Base-by-base conservation (phyloP, 495 filamentous ascomycete species). In the Hypoxylon subgilvum region DNA sequence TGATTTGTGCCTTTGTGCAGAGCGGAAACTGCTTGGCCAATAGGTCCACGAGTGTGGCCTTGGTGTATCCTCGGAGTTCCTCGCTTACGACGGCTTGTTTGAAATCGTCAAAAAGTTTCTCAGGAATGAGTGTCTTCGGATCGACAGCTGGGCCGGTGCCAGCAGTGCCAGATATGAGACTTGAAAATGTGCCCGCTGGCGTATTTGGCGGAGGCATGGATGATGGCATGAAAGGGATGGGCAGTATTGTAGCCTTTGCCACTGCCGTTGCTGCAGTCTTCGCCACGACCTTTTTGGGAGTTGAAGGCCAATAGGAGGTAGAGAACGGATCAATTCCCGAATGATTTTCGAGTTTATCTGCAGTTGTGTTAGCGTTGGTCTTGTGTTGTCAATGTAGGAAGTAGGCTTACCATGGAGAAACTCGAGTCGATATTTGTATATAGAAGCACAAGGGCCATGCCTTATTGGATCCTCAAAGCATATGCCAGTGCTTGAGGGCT, bases 301-400 rank as follows among this genome's bases (percentile, higher is more conserved):
- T 12, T n/a, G n/a, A n/a, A 76, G 78, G 65, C 94, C 94, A 97
- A 74, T 97, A 97, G 3, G 71, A 70, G 1, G 82, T 85, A 0
- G 89, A 91, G 66, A 91, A 96, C 0, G 94, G 94, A 55, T 99
- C 85, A 63, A 99, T 95, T 25, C 61, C 61, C 22, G 28, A 84
- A 80, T 73, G 73, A 64, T 69, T 69, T 6, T 71, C 66, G 4
- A 66, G 62, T 16, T 61, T 50, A 51, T 79, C 73, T 76, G 39
- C 4, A 44, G 4, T 46, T 30, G 10, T 25, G 44, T 67, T 36
- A 69, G 60, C 40, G 13, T 40, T 27, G 16, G 39, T 27, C 9
- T 12, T 18, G 13, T 9, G 21, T 19, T 14, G 9, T 12, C 14
- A 40, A 43, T 2, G 12, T 32, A 6, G 1, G 35, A 27, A 16